A percentile compares a stretch with the other conserved stretches of the same genome.
phyloP scores from a whole-genome alignment of 78 protist species.

The Monosiga brevicollis region DNA sequence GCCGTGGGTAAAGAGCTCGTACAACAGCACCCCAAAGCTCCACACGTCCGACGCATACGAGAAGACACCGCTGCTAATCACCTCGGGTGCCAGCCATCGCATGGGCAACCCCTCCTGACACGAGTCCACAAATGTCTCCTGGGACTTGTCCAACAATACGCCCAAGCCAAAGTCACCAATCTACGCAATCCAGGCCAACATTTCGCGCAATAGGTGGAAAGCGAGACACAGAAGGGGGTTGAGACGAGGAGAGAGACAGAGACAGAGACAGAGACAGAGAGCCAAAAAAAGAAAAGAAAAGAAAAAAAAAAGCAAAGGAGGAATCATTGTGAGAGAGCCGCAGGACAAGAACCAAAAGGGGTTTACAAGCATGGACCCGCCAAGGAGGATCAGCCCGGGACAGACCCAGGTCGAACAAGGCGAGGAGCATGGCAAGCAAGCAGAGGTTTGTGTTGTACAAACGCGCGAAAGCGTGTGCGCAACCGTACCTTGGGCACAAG shows the following conservation, averaged over 20 bases:
- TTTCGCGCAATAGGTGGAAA: not conserved
- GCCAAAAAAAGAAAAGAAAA: no score
- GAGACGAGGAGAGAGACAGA: not conserved
- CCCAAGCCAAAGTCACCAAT: no score
- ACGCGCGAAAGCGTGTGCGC: not conserved
- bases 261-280: not conserved
- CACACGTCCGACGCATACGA: no score
- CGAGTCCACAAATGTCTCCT: no score
- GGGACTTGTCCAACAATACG: no score
- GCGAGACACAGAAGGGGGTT: not conserved
- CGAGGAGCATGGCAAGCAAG: conserved; percentile 10
- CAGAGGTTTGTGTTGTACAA: not conserved
- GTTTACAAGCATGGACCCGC: not conserved
- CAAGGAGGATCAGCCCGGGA: not conserved
- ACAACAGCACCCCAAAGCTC: no score
- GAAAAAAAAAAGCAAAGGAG: not conserved
- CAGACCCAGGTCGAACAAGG: not conserved
- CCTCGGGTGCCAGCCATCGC: no score
- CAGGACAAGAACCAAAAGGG: not conserved
- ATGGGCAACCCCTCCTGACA: no score
- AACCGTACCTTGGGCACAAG: no score
- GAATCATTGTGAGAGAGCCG: not conserved
- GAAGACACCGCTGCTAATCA: no score
- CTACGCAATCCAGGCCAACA: not conserved
- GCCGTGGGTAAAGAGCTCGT: no score